Evolutionary conservation across 352 stramenopile species (phyloP).

Genomic region (Globisporangium spinosum): DNA sequence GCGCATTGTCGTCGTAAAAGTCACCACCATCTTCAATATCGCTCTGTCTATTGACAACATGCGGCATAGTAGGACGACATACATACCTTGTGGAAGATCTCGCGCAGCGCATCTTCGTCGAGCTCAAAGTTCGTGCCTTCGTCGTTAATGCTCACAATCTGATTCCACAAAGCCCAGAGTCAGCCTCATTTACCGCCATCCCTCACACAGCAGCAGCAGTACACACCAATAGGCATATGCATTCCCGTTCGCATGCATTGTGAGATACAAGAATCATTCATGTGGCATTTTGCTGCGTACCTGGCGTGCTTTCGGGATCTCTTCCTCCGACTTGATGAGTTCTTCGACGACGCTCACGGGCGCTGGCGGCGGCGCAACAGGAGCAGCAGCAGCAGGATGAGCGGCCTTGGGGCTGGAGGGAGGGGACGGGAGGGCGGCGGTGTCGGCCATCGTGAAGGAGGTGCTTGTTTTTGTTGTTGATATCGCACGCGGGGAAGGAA

Average conservation of each 20-base stretch:
- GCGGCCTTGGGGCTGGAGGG: not conserved
- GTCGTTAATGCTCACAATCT: constrained; percentile 88
- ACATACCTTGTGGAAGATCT: constrained; percentile 64
- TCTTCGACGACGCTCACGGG: constrained; percentile 16
- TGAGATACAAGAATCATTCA: not conserved
- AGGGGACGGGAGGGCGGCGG: not conserved
- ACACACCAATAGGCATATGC: not conserved
- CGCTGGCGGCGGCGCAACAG: not conserved
- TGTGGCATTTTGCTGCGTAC: not conserved
- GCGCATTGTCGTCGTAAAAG: not conserved
- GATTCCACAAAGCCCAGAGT: not conserved
- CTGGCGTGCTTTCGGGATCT: constrained; percentile 23
- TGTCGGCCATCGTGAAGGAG: constrained; percentile 3
- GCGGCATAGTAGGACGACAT: not conserved
- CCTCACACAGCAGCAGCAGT: not conserved
- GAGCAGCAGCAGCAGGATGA: not conserved
- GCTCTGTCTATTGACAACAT: not conserved
- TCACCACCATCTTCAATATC: not conserved
- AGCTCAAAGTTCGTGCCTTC: constrained; percentile 86
- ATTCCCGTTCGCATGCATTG: not conserved
- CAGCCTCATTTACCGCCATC: not conserved
- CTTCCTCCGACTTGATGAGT: constrained; percentile 21
- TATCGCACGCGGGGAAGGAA: not conserved
- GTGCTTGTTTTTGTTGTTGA: not conserved
- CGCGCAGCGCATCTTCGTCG: constrained; percentile 59